Evolutionary conservation across 768 basidiomycete genomes (phyloP).

Genomic region (Rossbeevera mucosa): DNA sequence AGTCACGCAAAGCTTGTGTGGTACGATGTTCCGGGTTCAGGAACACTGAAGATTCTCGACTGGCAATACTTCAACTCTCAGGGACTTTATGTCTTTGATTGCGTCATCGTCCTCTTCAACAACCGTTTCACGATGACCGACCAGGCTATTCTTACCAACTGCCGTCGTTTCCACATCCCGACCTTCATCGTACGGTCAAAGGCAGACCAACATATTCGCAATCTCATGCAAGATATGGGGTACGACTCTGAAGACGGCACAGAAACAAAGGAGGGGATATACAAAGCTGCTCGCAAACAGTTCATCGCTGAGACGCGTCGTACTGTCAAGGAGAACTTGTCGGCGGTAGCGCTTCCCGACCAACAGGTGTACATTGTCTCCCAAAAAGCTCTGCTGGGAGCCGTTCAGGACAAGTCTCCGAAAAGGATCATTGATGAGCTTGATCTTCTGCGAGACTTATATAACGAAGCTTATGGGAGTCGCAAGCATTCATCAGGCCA

Average conservation of each 20-base stretch:
- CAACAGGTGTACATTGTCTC: slow-evolving; percentile 30
- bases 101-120: slow-evolving; percentile 33
- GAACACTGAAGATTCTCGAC: slow-evolving; percentile 32
- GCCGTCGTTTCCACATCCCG: slow-evolving; percentile 32
- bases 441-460: slow-evolving; percentile 23
- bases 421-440: slow-evolving; percentile 26
- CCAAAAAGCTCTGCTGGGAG: slow-evolving; percentile 17
- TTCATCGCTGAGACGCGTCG: slow-evolving; percentile 26
- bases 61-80: slow-evolving; percentile 39
- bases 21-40: slow-evolving; percentile 38
- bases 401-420: slow-evolving; percentile 22
- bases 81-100: slow-evolving; percentile 36
- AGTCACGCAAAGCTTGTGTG: slow-evolving; percentile 26
- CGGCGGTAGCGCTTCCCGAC: slow-evolving; percentile 23
- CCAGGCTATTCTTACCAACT: slow-evolving; percentile 32
- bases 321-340: slow-evolving; percentile 23
- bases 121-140: slow-evolving; percentile 35
- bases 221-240: slow-evolving; percentile 25
- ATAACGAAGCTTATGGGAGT: slow-evolving; percentile 13
- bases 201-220: slow-evolving; percentile 30
- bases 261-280: slow-evolving; percentile 13
- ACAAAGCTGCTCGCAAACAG: slow-evolving; percentile 24
- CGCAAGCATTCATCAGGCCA: slow-evolving; percentile 5
- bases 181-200: slow-evolving; percentile 36
- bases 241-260: slow-evolving; percentile 25